Base-by-base conservation (phyloP, 2,329 filamentous ascomycete species). In the Cladosporium colombiae region DNA sequence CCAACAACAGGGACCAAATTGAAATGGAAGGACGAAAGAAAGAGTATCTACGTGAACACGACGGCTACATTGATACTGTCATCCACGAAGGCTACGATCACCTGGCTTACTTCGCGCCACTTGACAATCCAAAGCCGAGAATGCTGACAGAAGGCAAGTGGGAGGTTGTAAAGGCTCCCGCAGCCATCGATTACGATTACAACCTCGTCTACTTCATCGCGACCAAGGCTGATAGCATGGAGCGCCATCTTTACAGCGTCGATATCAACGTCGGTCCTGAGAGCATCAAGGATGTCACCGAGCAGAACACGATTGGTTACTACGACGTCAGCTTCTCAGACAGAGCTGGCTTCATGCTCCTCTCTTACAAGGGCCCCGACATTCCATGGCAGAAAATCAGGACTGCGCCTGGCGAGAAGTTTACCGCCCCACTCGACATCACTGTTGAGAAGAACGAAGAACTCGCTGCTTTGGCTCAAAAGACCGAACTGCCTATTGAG, bases 341-440 rank as follows among this genome's bases (percentile, higher is more conserved):
- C 16, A 89, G 89, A 33, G 89, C 91, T 44, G 89, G 92, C 55
- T 99, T 92, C 76, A 90, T 89, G 35, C 83, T 98, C n/a, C 83
- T 99, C 25, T 88, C 87, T 16, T 96, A 97, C 78, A 81, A 88
- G 25, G 95, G 95, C 0, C 96, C 95, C 3, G 86, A 86, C 37
- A 89, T 98, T 33, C 95, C 95, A 0, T 96, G 89, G 86, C 95
- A 99, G 76, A 93, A 92, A 71, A 89, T 99, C 66, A 85, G 96
- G 71, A 94, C 88, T 74, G 97, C 93, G 0, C 91, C 91, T 0
- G 89, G 87, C 66, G 90, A 88, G 72, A 74, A 83, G 0, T 40
- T 29, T 10, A 80, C 84, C 11, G 80, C 84, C 7, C 78, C 83
- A 13, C 93, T 90, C 71, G 86, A 91, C 69, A 85, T 90, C 70